Evolutionary conservation across 345 rosid species (phyloP).

Genomic region (Salix brachista): DNA sequence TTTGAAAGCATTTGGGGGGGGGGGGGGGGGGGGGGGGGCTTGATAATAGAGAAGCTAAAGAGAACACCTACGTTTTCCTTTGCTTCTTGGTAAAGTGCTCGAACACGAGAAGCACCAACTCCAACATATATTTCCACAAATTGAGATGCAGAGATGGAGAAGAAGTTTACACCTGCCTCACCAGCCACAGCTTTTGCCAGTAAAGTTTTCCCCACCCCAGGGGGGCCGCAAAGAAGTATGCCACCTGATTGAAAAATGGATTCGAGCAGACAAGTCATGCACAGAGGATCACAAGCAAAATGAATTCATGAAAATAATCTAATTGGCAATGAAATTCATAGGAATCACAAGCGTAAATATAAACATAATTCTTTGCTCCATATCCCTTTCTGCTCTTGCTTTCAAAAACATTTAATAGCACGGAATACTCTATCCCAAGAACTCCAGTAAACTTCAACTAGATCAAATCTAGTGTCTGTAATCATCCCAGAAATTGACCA

Average conservation of each 20-base stretch:
- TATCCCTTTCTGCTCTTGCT: neutral
- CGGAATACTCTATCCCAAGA: neutral
- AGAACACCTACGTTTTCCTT: constrained; percentile 56
- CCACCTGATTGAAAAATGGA: constrained; percentile 57
- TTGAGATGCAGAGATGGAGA: constrained; percentile 95
- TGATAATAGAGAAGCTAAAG: constrained; percentile 7
- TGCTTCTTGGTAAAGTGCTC: constrained; percentile 91
- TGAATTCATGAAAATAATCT: neutral
- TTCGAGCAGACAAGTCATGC: constrained; percentile 9
- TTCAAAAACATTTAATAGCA: neutral
- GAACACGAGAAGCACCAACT: constrained; percentile 93
- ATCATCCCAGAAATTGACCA: neutral
- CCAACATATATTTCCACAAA: constrained; percentile 97
- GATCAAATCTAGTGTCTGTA: neutral
- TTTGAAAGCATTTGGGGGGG: neutral
- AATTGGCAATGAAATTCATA: neutral
- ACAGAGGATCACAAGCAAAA: neutral
- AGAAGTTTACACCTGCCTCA: constrained; percentile 94
- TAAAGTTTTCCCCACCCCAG: constrained; percentile 92
- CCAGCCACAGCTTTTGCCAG: constrained; percentile 98
- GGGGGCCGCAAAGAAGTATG: constrained; percentile 91
- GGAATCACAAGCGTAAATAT: neutral
- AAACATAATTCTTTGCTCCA: neutral
- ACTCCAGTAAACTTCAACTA: neutral
- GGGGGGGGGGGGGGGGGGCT: no score